Evolutionary conservation across 164 flowering plant genomes (phyloP), one percentile per base, ranked within the genome.

Genomic region (Chloranthus sessilifolius): DNA sequence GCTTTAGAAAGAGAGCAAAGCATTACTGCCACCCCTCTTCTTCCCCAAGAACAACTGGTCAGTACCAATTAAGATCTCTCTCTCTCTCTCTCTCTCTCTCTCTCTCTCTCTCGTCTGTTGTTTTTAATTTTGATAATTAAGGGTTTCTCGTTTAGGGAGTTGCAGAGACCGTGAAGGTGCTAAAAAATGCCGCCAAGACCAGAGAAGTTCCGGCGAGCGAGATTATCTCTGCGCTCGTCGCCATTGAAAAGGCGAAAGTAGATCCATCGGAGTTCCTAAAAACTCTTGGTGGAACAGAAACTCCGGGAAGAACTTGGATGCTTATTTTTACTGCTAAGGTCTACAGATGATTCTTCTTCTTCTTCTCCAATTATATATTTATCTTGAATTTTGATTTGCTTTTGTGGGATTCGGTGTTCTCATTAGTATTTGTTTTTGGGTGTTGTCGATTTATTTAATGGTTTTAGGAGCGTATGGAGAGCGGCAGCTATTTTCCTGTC

Each of bases 231-330:
- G 96, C 98, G 1, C 68, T 88, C 4, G 48, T 73, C 40, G 79
- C 72, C 47, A 67, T 91, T 30, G 86, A 85, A 76, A 85, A 82
- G 60, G 83, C 88, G 1, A 91, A 88, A 54, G 28, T 88, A 33
- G 90, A 91, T 44, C 73, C 95, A 12, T 73, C 87, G 0, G 50
- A 47, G 9, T 88, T 91, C 65, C 75, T 88, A 2, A 47, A 69
- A 0, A 88, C 87, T 1, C 94, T 91, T 50, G 96, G 96, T 21
- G 98, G 98, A 52, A 50, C 77, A 1, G 47, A 80, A 38, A 83
- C 98, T 16, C 96, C 95, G 42, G 98, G 98, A 16, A 78, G 77
- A 60, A 87, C 98, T 2, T 91, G 98, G 98, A 88, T 91, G 98
- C 95, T 91, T 45, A 63, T 91, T 44, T 91, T 83, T 56, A 85